Evolutionary conservation across 2,329 filamentous ascomycete genomes (phyloP).

Genomic region (Neofusicoccum sp.): DNA sequence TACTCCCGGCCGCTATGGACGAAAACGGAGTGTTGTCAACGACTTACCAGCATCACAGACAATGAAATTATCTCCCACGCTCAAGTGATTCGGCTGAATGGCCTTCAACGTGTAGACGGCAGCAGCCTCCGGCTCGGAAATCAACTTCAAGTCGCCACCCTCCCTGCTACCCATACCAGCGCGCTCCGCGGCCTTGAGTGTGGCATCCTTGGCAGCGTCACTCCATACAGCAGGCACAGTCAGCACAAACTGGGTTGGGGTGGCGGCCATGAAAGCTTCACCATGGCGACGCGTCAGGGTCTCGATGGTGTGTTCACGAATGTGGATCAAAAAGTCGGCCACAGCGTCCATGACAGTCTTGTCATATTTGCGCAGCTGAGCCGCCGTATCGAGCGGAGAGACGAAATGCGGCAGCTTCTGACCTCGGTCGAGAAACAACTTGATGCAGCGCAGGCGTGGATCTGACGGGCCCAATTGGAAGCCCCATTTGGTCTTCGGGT

Average conservation of each 20-base stretch:
- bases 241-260: constrained; percentile 74
- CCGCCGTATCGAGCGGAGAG: constrained; percentile 72
- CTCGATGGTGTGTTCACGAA: constrained; percentile 76
- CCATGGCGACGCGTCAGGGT: constrained; percentile 72
- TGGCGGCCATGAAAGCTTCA: constrained; percentile 73
- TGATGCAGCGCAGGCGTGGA: constrained; percentile 74
- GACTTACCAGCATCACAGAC: constrained; percentile 53
- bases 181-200: constrained; percentile 71
- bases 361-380: constrained; percentile 69
- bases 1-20: background rate
- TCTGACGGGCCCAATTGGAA: constrained; percentile 81
- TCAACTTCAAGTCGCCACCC: constrained; percentile 64
- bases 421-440: constrained; percentile 76
- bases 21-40: background rate
- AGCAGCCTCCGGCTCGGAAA: constrained; percentile 76
- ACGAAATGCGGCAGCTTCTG: constrained; percentile 81
- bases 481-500: constrained; percentile 63
- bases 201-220: constrained; percentile 81
- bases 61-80: constrained; percentile 61
- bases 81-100: constrained; percentile 72
- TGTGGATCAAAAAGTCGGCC: constrained; percentile 73
- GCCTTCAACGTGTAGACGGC: constrained; percentile 78
- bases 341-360: constrained; percentile 79
- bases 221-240: constrained; percentile 84
- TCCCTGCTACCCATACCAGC: constrained; percentile 72